Percentiles rank a stretch among this genome's conserved stretches.
These are phyloP conservation scores for Borealophlyctis nickersoniae DNA, from an alignment of 192 early-diverging fungal species.

Conservation along the genomic window DNA sequence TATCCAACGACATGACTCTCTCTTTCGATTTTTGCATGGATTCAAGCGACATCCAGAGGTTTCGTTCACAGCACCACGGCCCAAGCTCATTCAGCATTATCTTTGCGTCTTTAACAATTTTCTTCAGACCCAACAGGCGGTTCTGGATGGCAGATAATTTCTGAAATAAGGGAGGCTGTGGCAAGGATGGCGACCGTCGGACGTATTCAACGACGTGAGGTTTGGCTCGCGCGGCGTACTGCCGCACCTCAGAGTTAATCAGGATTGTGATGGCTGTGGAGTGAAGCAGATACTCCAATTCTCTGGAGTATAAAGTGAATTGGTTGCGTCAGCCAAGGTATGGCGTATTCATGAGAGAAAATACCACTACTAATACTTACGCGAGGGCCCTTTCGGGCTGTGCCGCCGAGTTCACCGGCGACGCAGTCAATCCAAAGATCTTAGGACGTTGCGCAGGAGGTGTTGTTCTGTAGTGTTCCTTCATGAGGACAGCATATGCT, in stretches of 20 bases:
- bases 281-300: slow-evolving; percentile 18
- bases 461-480: slow-evolving; percentile 69
- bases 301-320: background rate
- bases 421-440: slow-evolving; percentile 95
- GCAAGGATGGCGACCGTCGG: background rate
- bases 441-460: slow-evolving; percentile 57
- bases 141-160: background rate
- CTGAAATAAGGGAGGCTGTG: slow-evolving; percentile 12
- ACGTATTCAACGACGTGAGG: slow-evolving; percentile 29
- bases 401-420: slow-evolving; percentile 56
- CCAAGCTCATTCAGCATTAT: slow-evolving; percentile 9
- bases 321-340: no score
- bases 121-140: slow-evolving; percentile 3
- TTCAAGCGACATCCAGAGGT: slow-evolving; percentile 8
- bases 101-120: background rate
- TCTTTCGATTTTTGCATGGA: slow-evolving; percentile 1
- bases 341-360: background rate
- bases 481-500: slow-evolving; percentile 57
- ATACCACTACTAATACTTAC: background rate
- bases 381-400: background rate
- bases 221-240: slow-evolving; percentile 26
- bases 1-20: background rate
- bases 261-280: slow-evolving; percentile 15
- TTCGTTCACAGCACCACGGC: slow-evolving; percentile 16
- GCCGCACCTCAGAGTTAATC: background rate